Percentiles rank a stretch among this genome's conserved stretches.
phyloP scores from a whole-genome alignment of 805 yeast species.

The Ogataea corticis region DNA sequence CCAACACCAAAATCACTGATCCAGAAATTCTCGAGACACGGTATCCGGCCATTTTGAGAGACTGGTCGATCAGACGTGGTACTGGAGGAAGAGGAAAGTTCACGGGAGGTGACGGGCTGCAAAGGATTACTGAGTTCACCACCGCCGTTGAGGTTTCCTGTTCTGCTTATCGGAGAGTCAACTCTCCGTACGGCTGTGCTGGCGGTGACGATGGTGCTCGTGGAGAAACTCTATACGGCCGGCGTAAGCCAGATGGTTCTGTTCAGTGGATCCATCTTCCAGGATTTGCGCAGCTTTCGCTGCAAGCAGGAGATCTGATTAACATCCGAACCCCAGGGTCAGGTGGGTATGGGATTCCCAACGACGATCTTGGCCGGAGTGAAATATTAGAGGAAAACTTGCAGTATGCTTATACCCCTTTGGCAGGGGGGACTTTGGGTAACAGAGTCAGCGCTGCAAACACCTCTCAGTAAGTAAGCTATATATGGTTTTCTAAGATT shows the following conservation, averaged over 20 bases:
- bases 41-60: slow-evolving; percentile 49
- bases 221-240: slow-evolving; percentile 42
- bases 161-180: slow-evolving; percentile 51
- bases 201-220: slow-evolving; percentile 53
- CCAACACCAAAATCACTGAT: slow-evolving; percentile 43
- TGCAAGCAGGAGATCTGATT: slow-evolving; percentile 40
- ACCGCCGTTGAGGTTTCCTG: slow-evolving; percentile 42
- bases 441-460: slow-evolving; percentile 25
- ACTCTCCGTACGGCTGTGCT: slow-evolving; percentile 53
- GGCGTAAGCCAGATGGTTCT: slow-evolving; percentile 29
- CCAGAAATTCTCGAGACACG: slow-evolving; percentile 53
- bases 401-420: slow-evolving; percentile 13
- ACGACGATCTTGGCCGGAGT: not conserved
- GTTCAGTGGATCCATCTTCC: slow-evolving; percentile 36
- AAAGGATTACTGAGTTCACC: slow-evolving; percentile 49
- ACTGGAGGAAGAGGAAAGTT: slow-evolving; percentile 52
- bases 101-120: slow-evolving; percentile 52
- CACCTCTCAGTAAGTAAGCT: slow-evolving; percentile 13
- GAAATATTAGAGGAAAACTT: not conserved
- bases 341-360: slow-evolving; percentile 40
- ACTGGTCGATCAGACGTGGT: slow-evolving; percentile 43
- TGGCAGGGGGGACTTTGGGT: slow-evolving; percentile 25
- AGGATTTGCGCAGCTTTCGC: slow-evolving; percentile 39
- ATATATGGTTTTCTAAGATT: no score
- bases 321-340: slow-evolving; percentile 43